Base-by-base conservation (phyloP, 306 rosid genomes). In the Neltuma alba region DNA sequence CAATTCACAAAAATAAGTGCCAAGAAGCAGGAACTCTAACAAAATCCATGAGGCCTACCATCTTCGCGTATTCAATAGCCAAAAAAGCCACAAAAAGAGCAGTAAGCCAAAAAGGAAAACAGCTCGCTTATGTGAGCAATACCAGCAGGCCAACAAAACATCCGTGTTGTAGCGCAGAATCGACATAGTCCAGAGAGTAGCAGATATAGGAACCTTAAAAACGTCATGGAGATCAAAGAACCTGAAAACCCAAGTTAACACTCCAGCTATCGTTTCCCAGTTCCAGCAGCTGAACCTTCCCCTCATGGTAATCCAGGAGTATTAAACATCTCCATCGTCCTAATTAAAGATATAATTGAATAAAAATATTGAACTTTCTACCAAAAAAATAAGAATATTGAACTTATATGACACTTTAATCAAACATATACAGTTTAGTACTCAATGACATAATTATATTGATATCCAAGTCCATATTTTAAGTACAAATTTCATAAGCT, bases 231-330 rank as follows among this genome's bases (percentile, higher is more conserved):
- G 89, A 94, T 87, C 86, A 94, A 78, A 27, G 97, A 88, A 70
- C 90, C 85, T 25, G 84, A 82, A 65, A 92, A 88, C 60, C 98
- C 97, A 67, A 67, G 87, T 9, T 30, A 89, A 9, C 33, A 89
- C 63, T 79, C 98, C 96, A 41, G 83, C 86, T 37, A 86, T 12
- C 69, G 85, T 75, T 73, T 88, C 98, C 97, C 94, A 92, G 83
- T 85, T 88, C 96, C 88, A 92, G 75, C 71, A 80, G 62, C 40
- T 79, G 47, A 69, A 70, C 79, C 76, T 82, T 83, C 83, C 82
- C 82, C 28, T 66, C 71, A 71, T 54, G 23, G 86, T 30, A 80
- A 86, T 23, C 94, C 92, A 92, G 83, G 90, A 82, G 5, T 76
- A 66, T 68, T n/a, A n/a, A 84, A 52, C 82, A 86, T 82, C 77